phyloP scores from a whole-genome alignment of 768 basidiomycete genomes.

The Termitomyces sp. region DNA sequence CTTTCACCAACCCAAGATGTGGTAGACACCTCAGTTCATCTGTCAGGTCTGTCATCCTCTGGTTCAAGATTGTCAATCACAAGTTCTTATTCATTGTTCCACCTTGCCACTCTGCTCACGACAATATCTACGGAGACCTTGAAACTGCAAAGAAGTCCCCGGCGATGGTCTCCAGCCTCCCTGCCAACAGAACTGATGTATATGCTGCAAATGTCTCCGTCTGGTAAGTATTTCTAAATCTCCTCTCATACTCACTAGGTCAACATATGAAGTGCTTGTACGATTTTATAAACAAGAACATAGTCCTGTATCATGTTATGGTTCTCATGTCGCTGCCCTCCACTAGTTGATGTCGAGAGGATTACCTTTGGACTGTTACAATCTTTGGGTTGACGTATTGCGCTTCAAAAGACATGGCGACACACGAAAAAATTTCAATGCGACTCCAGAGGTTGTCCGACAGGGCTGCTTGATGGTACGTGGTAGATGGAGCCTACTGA shows the following conservation, averaged over 20 bases:
- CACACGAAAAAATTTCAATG: too few relatives aligned
- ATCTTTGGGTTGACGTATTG: background rate
- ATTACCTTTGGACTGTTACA: background rate
- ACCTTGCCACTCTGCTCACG: background rate
- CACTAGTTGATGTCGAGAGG: background rate
- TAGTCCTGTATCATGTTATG: background rate
- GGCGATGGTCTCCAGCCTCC: background rate
- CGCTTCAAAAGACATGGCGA: too few relatives aligned
- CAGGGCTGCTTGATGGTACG: background rate
- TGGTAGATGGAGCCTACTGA: background rate
- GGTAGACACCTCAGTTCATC: background rate
- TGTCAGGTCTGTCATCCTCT: background rate
- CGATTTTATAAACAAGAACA: background rate
- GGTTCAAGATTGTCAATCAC: background rate
- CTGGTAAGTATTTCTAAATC: too few relatives aligned
- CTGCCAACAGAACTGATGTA: background rate
- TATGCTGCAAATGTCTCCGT: background rate
- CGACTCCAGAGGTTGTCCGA: too few relatives aligned
- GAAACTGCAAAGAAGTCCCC: background rate
- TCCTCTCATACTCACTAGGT: too few relatives aligned
- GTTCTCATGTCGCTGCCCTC: background rate
- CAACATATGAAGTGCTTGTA: background rate
- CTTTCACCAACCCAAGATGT: background rate
- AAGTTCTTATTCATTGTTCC: background rate
- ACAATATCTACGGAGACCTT: background rate